A percentile compares a stretch with the other conserved stretches of the same genome.
phyloP scores from a whole-genome alignment of 2,329 filamentous ascomycete genomes.

The Calonectria hongkongensis region DNA sequence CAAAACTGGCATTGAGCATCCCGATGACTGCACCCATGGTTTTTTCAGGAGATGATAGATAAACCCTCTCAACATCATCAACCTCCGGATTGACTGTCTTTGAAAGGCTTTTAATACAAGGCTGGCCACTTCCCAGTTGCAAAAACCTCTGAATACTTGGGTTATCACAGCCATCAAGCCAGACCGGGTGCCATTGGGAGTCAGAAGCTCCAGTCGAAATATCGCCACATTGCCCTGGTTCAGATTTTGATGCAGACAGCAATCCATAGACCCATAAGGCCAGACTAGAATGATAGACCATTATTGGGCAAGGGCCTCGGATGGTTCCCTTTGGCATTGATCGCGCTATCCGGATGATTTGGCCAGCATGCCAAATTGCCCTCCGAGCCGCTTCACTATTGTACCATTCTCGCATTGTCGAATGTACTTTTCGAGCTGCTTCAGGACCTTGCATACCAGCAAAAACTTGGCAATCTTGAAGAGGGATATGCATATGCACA shows the following conservation, averaged over 20 bases:
- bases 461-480: conserved; percentile 25
- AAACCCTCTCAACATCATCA: not conserved
- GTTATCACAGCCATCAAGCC: not conserved
- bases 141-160: not conserved
- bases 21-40: not conserved
- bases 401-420: conserved; percentile 8
- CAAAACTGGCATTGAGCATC: conserved; percentile 8
- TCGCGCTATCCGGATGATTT: conserved; percentile 17
- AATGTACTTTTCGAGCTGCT: not conserved
- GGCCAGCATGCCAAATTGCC: conserved; percentile 26
- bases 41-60: not conserved
- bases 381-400: not conserved
- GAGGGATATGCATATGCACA: conserved; percentile 15
- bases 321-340: not conserved
- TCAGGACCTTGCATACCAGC: conserved; percentile 10
- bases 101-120: not conserved
- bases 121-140: conserved; percentile 1
- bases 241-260: not conserved
- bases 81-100: not conserved
- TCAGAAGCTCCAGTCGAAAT: not conserved
- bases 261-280: conserved; percentile 20
- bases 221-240: not conserved
- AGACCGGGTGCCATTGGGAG: not conserved
- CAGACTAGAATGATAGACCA: conserved; percentile 24
- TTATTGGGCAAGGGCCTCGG: conserved; percentile 13